Percentiles rank a stretch among this genome's conserved stretches.
These are phyloP conservation scores for Petrea volubilis DNA, from an alignment of 257 asterid species.

Conservation along the genomic window DNA sequence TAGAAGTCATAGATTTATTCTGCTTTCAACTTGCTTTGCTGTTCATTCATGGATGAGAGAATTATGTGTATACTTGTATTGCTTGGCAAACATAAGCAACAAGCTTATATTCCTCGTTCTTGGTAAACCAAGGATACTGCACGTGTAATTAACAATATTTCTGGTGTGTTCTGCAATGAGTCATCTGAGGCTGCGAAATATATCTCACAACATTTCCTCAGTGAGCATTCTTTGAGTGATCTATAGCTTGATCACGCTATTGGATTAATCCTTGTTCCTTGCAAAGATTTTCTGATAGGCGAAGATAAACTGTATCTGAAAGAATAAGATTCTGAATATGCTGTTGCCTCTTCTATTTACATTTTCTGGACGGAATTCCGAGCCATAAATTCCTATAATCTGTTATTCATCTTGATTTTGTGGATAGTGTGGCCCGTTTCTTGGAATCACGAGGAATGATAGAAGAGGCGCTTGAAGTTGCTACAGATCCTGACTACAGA, in stretches of 20 bases:
- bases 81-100: neutral
- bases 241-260: constrained; percentile 11
- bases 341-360: constrained; percentile 3
- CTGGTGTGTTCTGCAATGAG: neutral
- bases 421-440: constrained; percentile 83
- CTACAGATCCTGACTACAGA: constrained; percentile 94
- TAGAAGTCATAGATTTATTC: neutral
- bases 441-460: constrained; percentile 97
- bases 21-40: neutral
- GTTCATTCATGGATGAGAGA: constrained; percentile 5
- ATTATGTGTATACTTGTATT: constrained; percentile 1
- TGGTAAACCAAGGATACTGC: neutral
- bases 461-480: constrained; percentile 90
- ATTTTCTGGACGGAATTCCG: constrained; percentile 15
- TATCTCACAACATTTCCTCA: neutral
- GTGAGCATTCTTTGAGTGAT: neutral
- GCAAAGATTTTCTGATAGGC: neutral
- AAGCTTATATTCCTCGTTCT: neutral
- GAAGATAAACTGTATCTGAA: neutral
- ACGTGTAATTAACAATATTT: neutral
- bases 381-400: neutral
- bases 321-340: neutral
- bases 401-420: constrained; percentile 22
- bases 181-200: neutral
- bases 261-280: neutral